A percentile compares a stretch with the other conserved stretches of the same genome.
phyloP scores from a whole-genome alignment of 73 alveolate genomes.

The Durusdinium trenchii region DNA sequence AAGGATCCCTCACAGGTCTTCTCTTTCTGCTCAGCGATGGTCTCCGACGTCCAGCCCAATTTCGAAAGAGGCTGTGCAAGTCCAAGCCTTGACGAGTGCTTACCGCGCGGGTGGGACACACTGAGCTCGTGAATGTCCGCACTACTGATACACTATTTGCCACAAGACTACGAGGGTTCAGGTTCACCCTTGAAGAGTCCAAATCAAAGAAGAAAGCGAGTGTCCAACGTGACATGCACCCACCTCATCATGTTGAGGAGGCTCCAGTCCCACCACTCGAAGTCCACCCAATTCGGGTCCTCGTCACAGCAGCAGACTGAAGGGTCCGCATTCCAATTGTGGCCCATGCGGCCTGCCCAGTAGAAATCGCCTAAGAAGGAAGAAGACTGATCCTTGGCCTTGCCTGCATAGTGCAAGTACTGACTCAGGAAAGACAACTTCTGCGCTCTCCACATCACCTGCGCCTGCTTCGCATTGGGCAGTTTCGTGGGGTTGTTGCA shows the following conservation, averaged over 20 bases:
- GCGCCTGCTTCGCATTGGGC: conserved; percentile 78
- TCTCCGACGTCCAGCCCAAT: conserved; percentile 80
- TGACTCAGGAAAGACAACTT: conserved; percentile 59
- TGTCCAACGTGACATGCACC: not conserved
- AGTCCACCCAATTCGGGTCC: conserved; percentile 74
- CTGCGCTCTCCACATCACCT: conserved; percentile 88
- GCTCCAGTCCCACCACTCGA: conserved; percentile 95
- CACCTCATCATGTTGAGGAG: conserved; percentile 76
- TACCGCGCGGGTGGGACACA: not conserved
- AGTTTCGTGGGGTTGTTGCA: conserved; percentile 90
- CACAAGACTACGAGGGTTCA: no score
- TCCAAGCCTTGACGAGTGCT: conserved; percentile 29
- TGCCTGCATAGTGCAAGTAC: conserved; percentile 49
- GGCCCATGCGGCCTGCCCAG: conserved; percentile 95
- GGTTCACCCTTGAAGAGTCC: not conserved
- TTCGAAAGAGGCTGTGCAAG: conserved; percentile 60
- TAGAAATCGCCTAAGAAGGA: conserved; percentile 78
- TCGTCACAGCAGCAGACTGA: conserved; percentile 74
- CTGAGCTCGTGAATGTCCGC: no score
- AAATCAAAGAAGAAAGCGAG: not conserved
- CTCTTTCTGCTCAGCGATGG: conserved; percentile 3
- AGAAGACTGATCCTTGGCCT: conserved; percentile 6
- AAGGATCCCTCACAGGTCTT: conserved; percentile 61
- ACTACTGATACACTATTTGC: no score
- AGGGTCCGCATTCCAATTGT: conserved; percentile 87